Conservation (phyloP, 768 basidiomycete genomes). For the Calocera viscosa region DNA sequence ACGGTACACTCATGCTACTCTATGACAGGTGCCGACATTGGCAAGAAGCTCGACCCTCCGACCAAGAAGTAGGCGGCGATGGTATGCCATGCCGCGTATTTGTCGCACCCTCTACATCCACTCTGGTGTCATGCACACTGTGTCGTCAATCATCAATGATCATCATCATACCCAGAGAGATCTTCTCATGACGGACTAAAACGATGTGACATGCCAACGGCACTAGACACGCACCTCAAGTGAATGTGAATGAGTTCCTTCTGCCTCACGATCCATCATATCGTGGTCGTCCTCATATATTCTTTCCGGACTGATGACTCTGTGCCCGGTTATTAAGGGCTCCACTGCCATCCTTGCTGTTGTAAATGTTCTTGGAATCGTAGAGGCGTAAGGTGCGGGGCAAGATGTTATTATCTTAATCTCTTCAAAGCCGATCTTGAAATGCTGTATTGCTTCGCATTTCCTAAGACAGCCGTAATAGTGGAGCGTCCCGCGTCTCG, state of each 20-base stretch:
- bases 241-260: slow-evolving; percentile 94
- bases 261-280: slow-evolving; percentile 96
- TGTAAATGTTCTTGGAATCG: slow-evolving; percentile 95
- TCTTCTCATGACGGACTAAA: no score
- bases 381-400: slow-evolving; percentile 85
- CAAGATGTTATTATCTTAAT: slow-evolving; percentile 89
- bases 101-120: neutral
- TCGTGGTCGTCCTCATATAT: slow-evolving; percentile 96
- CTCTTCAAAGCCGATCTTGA: no score
- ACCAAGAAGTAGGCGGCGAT: neutral
- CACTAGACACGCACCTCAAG: slow-evolving; percentile 63
- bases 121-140: neutral
- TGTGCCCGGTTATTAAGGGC: slow-evolving; percentile 99
- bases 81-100: neutral
- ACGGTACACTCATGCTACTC: neutral
- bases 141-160: neutral
- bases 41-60: slow-evolving; percentile 56
- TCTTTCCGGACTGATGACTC: slow-evolving; percentile 81
- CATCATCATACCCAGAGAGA: slow-evolving; percentile 6
- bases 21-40: slow-evolving; percentile 57
- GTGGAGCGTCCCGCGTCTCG: no score
- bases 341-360: slow-evolving; percentile 94
- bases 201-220: no score
- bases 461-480: no score
- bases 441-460: no score